A percentile compares a stretch with the other conserved stretches of the same genome.
phyloP scores from a whole-genome alignment of 1,284 basidiomycete species.

The Porogramme epimiltina region DNA sequence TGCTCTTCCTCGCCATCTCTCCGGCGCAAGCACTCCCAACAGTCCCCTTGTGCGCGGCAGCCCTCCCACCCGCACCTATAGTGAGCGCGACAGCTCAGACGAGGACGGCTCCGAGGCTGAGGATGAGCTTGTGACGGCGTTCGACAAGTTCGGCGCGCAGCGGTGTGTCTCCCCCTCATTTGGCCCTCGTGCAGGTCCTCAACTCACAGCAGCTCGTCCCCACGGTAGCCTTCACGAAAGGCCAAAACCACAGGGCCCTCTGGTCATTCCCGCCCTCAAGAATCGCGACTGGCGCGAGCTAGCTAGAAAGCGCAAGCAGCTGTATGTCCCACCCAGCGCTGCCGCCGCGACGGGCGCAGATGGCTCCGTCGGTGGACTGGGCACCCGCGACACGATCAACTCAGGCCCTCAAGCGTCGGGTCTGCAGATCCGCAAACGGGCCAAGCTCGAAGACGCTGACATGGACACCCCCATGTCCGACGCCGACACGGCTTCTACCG shows the following conservation, averaged over 20 bases:
- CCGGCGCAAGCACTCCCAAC: conserved; percentile 44
- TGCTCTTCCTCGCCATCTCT: conserved; percentile 56
- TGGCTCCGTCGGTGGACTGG: conserved; percentile 79
- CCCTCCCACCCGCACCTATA: conserved; percentile 36
- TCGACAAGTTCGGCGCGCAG: conserved; percentile 70
- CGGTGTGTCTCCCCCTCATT: conserved; percentile 60
- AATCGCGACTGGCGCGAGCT: conserved; percentile 88
- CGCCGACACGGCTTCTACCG: conserved; percentile 18
- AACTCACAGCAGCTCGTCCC: conserved; percentile 61
- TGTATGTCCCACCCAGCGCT: conserved; percentile 70
- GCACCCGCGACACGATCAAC: conserved; percentile 69
- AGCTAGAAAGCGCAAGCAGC: conserved; percentile 60
- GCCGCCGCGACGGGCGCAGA: conserved; percentile 66
- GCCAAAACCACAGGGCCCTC: conserved; percentile 57
- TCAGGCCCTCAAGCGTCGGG: conserved; percentile 67
- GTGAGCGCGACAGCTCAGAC: conserved; percentile 61
- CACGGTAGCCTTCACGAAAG: conserved; percentile 43
- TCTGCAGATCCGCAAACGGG: conserved; percentile 52
- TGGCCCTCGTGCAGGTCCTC: conserved; percentile 38
- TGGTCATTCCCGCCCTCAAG: conserved; percentile 82
- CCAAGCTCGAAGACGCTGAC: conserved; percentile 35
- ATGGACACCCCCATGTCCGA: conserved; percentile 20
- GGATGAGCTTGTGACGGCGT: conserved; percentile 75
- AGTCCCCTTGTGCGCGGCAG: conserved; percentile 60
- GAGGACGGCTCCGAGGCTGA: conserved; percentile 48